Conservation (phyloP, 2,329 filamentous ascomycete species). For the Xylaria sp. region DNA sequence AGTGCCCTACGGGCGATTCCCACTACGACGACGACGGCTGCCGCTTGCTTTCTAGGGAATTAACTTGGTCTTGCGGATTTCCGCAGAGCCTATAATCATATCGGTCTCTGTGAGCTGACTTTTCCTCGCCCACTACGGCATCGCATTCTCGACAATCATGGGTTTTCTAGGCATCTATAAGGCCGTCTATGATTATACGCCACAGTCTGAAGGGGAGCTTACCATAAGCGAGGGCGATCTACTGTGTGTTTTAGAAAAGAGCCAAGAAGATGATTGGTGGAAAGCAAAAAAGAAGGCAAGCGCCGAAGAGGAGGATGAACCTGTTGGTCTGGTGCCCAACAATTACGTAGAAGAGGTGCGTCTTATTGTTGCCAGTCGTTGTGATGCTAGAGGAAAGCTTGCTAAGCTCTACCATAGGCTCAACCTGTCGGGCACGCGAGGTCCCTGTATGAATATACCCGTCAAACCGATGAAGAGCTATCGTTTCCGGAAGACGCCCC, state of each 20-base stretch:
- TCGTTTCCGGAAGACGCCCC: constrained; percentile 91
- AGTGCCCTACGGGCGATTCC: not conserved
- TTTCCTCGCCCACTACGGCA: constrained; percentile 15
- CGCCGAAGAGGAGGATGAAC: constrained; percentile 88
- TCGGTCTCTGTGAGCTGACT: constrained; percentile 1
- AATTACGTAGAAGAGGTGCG: constrained; percentile 96
- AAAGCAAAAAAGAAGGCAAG: constrained; percentile 91
- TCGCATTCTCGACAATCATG: constrained; percentile 64
- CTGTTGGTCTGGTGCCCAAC: constrained; percentile 87
- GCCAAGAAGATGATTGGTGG: constrained; percentile 87
- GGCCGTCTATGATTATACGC: constrained; percentile 91
- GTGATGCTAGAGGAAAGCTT: constrained; percentile 58
- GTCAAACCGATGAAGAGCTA: constrained; percentile 97
- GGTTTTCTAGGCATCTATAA: constrained; percentile 92
- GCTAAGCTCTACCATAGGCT: constrained; percentile 60
- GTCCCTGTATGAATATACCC: constrained; percentile 97
- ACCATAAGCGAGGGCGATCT: constrained; percentile 86
- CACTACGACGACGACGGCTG: not conserved
- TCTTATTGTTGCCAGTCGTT: constrained; percentile 52
- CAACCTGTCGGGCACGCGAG: constrained; percentile 76
- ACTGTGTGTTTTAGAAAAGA: constrained; percentile 89
- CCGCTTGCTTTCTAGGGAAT: not conserved
- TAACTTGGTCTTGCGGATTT: constrained; percentile 2
- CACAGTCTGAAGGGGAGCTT: constrained; percentile 87
- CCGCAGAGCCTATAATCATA: not conserved